These are phyloP conservation scores for Sinapis alba DNA, from an alignment of 441 rosid genomes.

Conservation along the genomic window DNA sequence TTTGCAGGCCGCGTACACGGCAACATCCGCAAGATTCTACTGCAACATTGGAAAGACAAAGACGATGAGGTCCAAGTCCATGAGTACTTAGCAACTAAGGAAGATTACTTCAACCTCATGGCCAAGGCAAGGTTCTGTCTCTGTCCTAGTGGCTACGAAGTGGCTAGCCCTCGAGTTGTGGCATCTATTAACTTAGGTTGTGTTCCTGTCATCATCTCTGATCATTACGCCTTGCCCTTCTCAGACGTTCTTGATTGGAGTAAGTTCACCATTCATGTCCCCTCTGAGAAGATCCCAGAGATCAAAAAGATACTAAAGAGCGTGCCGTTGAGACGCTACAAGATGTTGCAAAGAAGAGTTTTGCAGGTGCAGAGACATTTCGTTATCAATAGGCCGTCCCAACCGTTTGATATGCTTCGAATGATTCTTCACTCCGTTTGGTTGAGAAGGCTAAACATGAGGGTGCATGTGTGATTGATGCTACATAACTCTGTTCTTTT, in stretches of 20 bases:
- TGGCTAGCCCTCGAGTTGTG: slow-evolving; percentile 55
- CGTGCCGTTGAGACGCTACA: slow-evolving; percentile 36
- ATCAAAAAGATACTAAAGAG: slow-evolving; percentile 41
- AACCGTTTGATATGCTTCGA: slow-evolving; percentile 50
- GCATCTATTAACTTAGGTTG: slow-evolving; percentile 50
- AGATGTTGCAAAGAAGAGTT: slow-evolving; percentile 44
- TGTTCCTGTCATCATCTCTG: slow-evolving; percentile 51
- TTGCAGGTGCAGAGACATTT: slow-evolving; percentile 47
- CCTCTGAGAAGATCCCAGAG: slow-evolving; percentile 42
- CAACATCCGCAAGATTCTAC: slow-evolving; percentile 35
- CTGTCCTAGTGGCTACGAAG: slow-evolving; percentile 62
- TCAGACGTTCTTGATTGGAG: slow-evolving; percentile 54
- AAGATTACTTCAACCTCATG: slow-evolving; percentile 47
- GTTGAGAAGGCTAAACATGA: slow-evolving; percentile 51
- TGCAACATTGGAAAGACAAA: slow-evolving; percentile 44
- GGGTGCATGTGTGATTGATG: slow-evolving; percentile 25
- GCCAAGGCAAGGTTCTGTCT: slow-evolving; percentile 48
- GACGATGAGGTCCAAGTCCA: slow-evolving; percentile 50
- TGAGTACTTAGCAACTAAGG: slow-evolving; percentile 37
- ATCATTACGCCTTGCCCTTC: slow-evolving; percentile 50
- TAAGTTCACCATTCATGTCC: slow-evolving; percentile 46
- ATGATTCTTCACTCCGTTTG: slow-evolving; percentile 53
- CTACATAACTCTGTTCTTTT: not conserved
- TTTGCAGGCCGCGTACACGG: slow-evolving; percentile 53
- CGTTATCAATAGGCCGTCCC: slow-evolving; percentile 43